phyloP scores from a whole-genome alignment of 257 asterid species.

The Petunia secreta region DNA sequence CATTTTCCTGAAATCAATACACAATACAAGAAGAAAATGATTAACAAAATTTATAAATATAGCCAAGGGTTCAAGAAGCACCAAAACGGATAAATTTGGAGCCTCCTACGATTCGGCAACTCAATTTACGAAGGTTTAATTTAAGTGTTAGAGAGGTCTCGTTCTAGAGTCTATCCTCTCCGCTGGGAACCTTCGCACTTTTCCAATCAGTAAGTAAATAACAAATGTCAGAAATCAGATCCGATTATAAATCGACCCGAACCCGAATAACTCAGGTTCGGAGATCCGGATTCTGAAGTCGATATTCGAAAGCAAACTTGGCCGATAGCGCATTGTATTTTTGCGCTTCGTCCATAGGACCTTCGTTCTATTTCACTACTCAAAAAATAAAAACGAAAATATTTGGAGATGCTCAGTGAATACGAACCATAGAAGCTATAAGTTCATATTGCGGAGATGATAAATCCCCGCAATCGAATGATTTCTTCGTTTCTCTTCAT shows the following conservation, averaged over 20 bases:
- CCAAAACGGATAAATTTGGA: constrained; percentile 34
- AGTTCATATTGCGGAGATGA: constrained; percentile 60
- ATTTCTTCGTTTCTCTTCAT: constrained; percentile 26
- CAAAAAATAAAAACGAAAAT: not conserved
- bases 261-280: constrained; percentile 36
- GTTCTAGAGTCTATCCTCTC: constrained; percentile 53
- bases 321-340: constrained; percentile 52
- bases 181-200: constrained; percentile 86
- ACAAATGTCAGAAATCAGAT: not conserved
- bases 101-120: constrained; percentile 64
- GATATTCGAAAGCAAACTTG: constrained; percentile 93
- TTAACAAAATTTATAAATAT: not conserved
- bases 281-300: constrained; percentile 49
- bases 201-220: not conserved
- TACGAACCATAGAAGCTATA: constrained; percentile 67
- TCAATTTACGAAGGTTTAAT: constrained; percentile 58
- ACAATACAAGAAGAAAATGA: not conserved
- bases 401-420: constrained; percentile 66
- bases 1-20: no score
- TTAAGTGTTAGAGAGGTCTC: constrained; percentile 76
- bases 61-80: constrained; percentile 72
- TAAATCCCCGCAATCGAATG: constrained; percentile 26
- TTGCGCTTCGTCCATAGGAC: constrained; percentile 85
- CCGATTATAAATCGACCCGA: constrained; percentile 46
- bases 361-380: constrained; percentile 38